phyloP scores from a whole-genome alignment of 805 yeast species.

The Kuraishia piskuri region DNA sequence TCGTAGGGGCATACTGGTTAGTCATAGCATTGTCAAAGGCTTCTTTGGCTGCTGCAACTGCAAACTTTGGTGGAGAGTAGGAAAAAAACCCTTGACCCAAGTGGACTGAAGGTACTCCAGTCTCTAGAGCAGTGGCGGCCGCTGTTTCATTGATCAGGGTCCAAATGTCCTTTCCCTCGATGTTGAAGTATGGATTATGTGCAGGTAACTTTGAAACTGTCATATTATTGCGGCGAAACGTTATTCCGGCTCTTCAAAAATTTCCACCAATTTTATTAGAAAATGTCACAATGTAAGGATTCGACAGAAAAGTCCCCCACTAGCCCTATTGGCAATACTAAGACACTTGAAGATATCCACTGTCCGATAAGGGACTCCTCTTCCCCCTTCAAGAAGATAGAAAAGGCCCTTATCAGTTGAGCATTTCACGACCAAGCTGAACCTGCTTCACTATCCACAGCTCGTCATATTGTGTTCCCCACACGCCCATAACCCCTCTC shows the following conservation, averaged over 20 bases:
- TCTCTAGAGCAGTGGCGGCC: conserved; percentile 60
- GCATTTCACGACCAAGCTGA: background rate
- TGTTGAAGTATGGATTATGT: conserved; percentile 61
- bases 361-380: no score
- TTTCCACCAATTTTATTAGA: no score
- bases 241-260: no score
- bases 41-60: conserved; percentile 67
- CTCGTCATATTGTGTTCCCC: no score
- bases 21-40: conserved; percentile 66
- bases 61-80: conserved; percentile 93
- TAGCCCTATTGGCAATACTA: no score
- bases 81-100: conserved; percentile 97
- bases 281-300: no score
- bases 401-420: background rate
- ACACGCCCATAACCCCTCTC: no score
- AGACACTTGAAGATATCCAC: no score
- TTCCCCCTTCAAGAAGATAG: no score
- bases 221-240: no score
- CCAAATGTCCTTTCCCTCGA: conserved; percentile 90
- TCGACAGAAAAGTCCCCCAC: no score
- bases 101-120: conserved; percentile 72
- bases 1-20: conserved; percentile 90
- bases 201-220: conserved; percentile 7
- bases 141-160: conserved; percentile 92
- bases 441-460: background rate